Conservation (phyloP, 1,139 yeast species). For the Debaryomyces coudertii region DNA sequence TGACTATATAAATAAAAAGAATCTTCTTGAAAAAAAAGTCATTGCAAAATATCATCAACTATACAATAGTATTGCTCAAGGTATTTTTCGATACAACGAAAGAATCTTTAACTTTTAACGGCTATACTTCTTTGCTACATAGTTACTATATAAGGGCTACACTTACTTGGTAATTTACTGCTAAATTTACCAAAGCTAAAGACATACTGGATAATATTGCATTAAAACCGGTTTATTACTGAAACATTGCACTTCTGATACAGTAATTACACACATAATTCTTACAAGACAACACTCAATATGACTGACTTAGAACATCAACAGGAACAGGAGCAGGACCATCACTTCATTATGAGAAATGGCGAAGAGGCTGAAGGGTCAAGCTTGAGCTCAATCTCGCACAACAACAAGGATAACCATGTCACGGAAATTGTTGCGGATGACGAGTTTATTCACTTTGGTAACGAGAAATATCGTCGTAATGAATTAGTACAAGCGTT, state of each 20-base stretch:
- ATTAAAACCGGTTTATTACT: no score
- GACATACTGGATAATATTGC: no score
- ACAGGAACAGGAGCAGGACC: slow-evolving; percentile 29
- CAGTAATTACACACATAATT: neutral
- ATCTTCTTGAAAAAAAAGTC: neutral
- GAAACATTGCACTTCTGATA: neutral
- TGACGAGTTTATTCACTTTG: slow-evolving; percentile 70
- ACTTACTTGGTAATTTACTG: no score
- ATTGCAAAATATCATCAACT: neutral
- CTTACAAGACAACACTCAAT: neutral
- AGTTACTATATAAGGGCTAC: no score
- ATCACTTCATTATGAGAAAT: slow-evolving; percentile 18
- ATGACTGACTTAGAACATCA: slow-evolving; percentile 32
- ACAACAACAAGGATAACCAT: slow-evolving; percentile 17
- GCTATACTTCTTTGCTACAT: no score
- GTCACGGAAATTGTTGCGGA: slow-evolving; percentile 36
- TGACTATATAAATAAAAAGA: slow-evolving; percentile 1
- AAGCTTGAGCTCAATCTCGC: slow-evolving; percentile 9
- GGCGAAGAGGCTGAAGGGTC: neutral
- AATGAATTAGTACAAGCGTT: slow-evolving; percentile 67
- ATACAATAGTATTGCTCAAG: neutral
- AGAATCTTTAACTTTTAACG: no score
- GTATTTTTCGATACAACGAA: neutral
- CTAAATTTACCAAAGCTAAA: no score
- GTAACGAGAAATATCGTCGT: slow-evolving; percentile 67